Evolutionary conservation across 2,329 filamentous ascomycete genomes (phyloP).

Genomic region (Fusarium luffae): DNA sequence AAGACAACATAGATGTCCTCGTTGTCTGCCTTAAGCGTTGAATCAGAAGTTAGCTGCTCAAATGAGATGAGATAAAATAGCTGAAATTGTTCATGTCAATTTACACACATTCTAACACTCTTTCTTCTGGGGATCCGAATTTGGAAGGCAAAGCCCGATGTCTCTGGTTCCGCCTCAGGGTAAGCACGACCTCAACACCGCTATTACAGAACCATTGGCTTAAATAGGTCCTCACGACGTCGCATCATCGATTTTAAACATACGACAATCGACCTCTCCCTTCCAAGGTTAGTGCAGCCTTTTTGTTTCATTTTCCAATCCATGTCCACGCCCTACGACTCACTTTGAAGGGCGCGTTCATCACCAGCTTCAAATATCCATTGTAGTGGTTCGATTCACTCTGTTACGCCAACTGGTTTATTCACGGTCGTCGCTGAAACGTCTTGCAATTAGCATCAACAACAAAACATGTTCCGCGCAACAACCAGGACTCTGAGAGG

Average conservation of each 20-base stretch:
- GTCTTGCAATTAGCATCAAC: too few species aligned
- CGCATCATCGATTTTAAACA: not conserved
- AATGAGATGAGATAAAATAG: too few species aligned
- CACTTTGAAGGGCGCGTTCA: not conserved
- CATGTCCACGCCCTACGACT: too few species aligned
- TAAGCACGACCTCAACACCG: not conserved
- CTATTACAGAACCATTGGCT: not conserved
- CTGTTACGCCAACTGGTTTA: constrained; percentile 12
- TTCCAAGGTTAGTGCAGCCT: not conserved
- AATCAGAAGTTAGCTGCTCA: too few species aligned
- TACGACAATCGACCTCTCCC: not conserved
- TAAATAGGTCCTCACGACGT: not conserved
- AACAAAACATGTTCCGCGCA: constrained; percentile 31
- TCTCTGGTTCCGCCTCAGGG: not conserved
- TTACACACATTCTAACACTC: too few species aligned
- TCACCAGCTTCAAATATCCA: not conserved
- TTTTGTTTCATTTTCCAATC: not conserved
- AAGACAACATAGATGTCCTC: too few species aligned
- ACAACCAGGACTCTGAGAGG: not conserved
- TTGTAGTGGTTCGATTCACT: not conserved
- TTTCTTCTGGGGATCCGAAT: too few species aligned
- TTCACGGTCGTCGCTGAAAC: too few species aligned
- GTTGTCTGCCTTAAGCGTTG: too few species aligned
- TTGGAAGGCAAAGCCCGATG: too few species aligned
- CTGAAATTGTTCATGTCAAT: too few species aligned